Evolutionary conservation across 768 basidiomycete genomes (phyloP).

Genomic region (Dentipellis fragilis): DNA sequence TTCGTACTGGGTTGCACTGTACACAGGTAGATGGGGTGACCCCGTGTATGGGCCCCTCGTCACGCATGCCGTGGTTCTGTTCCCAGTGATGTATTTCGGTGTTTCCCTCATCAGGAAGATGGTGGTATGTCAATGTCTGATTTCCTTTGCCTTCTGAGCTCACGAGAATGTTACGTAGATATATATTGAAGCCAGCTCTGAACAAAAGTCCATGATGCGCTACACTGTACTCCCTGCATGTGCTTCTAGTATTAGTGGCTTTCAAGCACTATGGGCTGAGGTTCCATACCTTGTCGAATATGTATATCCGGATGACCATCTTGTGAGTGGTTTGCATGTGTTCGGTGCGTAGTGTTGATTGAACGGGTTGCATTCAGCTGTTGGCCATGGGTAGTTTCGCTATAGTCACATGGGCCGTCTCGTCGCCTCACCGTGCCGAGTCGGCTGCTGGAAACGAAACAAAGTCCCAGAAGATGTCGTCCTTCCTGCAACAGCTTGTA

Average conservation of each 20-base stretch:
- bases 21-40: constrained; percentile 42
- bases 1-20: constrained; percentile 57
- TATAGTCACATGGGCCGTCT: constrained; percentile 9
- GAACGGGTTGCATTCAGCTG: constrained; percentile 5
- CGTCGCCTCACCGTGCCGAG: neutral
- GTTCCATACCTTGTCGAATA: constrained; percentile 3
- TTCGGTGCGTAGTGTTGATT: too few species aligned
- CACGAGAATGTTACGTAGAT: neutral
- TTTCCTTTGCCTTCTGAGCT: too few species aligned
- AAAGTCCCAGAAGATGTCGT: neutral
- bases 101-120: constrained; percentile 34
- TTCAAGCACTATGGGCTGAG: constrained; percentile 6
- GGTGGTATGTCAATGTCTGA: constrained; percentile 23
- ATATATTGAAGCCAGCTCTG: neutral
- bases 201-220: constrained; percentile 7
- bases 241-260: constrained; percentile 10
- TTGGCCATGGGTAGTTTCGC: constrained; percentile 9
- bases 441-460: neutral
- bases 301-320: constrained; percentile 10
- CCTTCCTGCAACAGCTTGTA: constrained; percentile 1
- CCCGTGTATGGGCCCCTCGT: constrained; percentile 48
- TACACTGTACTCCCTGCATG: constrained; percentile 10
- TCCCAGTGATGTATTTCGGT: constrained; percentile 45
- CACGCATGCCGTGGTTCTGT: constrained; percentile 46
- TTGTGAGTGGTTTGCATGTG: constrained; percentile 5